phyloP scores from a whole-genome alignment of 2,329 filamentous ascomycete species.

The Metarhizium humberi region DNA sequence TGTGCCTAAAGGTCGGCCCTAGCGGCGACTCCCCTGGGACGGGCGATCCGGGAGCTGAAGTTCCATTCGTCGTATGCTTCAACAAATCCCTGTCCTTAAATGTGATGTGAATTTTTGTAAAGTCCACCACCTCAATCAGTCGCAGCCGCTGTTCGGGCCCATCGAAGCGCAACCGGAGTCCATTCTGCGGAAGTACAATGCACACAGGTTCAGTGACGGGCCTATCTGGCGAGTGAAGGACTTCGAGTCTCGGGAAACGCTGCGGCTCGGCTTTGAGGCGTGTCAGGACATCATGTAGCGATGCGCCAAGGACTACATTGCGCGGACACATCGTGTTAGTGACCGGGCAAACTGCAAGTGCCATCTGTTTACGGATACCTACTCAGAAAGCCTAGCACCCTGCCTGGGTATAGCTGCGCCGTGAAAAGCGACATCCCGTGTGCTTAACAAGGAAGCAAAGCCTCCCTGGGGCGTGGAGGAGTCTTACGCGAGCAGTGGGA shows the following conservation, averaged over 20 bases:
- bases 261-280: conserved; percentile 81
- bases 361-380: conserved; percentile 4
- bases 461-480: neutral
- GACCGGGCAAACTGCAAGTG: neutral
- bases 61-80: conserved; percentile 41
- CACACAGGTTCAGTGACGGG: conserved; percentile 70
- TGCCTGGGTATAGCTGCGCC: conserved; percentile 57
- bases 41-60: conserved; percentile 24
- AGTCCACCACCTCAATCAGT: conserved; percentile 84
- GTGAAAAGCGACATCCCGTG: conserved; percentile 38
- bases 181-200: conserved; percentile 72
- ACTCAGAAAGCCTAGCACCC: conserved; percentile 54
- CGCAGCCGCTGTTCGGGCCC: conserved; percentile 86
- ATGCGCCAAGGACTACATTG: conserved; percentile 86
- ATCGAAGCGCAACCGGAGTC: conserved; percentile 84
- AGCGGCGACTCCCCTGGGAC: conserved; percentile 21
- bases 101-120: conserved; percentile 71
- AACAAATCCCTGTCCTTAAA: conserved; percentile 75
- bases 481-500: neutral
- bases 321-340: conserved; percentile 37
- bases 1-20: conserved; percentile 75
- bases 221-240: conserved; percentile 66
- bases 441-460: neutral
- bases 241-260: conserved; percentile 71
- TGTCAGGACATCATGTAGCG: conserved; percentile 80